phyloP scores from a whole-genome alignment of 345 rosid genomes.

The Syzygium aromaticum region DNA sequence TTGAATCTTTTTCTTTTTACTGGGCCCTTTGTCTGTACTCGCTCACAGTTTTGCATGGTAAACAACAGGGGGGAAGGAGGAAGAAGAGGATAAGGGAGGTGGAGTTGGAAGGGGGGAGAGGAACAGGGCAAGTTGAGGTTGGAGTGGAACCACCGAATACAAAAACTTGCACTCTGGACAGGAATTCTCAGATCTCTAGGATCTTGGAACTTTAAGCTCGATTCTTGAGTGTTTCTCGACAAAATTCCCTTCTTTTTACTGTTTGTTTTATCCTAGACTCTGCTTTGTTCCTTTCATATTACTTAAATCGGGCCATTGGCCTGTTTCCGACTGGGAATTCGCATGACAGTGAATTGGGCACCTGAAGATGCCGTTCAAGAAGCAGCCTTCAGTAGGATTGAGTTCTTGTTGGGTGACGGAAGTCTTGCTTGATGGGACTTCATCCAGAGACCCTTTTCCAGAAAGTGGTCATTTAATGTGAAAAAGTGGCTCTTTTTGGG shows the following conservation, averaged over 20 bases:
- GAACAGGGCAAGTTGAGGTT: background rate
- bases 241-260: background rate
- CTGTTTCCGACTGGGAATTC: background rate
- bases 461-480: background rate
- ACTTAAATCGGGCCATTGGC: background rate
- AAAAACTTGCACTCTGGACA: background rate
- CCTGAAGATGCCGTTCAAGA: background rate
- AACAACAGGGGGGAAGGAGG: background rate
- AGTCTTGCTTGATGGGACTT: background rate
- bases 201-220: slow-evolving; percentile 5
- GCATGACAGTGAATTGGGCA: background rate
- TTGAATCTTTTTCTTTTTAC: background rate
- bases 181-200: slow-evolving; percentile 33
- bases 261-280: background rate
- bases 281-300: background rate
- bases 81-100: background rate
- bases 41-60: background rate
- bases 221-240: slow-evolving; percentile 4
- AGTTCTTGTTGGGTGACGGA: background rate
- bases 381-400: background rate
- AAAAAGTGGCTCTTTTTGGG: background rate
- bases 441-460: background rate
- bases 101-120: background rate
- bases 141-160: background rate
- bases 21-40: background rate